A percentile compares a stretch with the other conserved stretches of the same genome.
These are phyloP conservation scores for Boletus pseudo-olivaceus DNA, from an alignment of 768 basidiomycete species.

Conservation along the genomic window DNA sequence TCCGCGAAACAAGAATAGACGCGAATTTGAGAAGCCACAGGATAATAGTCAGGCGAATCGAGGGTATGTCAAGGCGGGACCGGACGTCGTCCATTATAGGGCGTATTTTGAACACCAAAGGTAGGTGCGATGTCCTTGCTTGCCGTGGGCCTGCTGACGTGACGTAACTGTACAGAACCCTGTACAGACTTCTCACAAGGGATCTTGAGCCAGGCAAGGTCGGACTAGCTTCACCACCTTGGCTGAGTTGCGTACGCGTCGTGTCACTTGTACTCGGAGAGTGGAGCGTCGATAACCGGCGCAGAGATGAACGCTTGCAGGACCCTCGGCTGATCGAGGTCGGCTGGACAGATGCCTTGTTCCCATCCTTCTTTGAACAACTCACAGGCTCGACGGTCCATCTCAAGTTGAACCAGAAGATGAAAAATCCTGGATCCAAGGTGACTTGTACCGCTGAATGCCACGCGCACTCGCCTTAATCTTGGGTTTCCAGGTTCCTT, in stretches of 20 bases:
- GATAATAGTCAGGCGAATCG: slow-evolving; percentile 46
- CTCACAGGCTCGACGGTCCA: slow-evolving; percentile 17
- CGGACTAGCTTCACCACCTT: slow-evolving; percentile 28
- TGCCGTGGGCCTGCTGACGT: not conserved
- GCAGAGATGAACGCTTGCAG: slow-evolving; percentile 24
- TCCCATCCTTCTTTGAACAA: slow-evolving; percentile 25
- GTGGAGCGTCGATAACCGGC: slow-evolving; percentile 35
- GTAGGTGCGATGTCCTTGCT: not conserved
- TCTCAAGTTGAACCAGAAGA: slow-evolving; percentile 8
- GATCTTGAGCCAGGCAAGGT: slow-evolving; percentile 29
- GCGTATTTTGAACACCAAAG: slow-evolving; percentile 49
- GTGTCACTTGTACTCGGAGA: slow-evolving; percentile 37
- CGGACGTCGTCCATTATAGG: slow-evolving; percentile 27
- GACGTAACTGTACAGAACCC: slow-evolving; percentile 17
- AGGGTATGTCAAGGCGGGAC: slow-evolving; percentile 26
- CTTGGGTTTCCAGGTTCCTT: slow-evolving; percentile 6
- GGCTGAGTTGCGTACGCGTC: slow-evolving; percentile 32
- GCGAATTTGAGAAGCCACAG: slow-evolving; percentile 3
- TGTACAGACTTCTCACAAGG: slow-evolving; percentile 31
- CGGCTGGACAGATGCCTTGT: slow-evolving; percentile 40
- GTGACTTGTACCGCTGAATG: slow-evolving; percentile 6
- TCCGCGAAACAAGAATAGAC: slow-evolving; percentile 30
- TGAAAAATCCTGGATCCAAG: slow-evolving; percentile 15
- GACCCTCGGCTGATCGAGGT: slow-evolving; percentile 36
- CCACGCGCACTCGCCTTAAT: not conserved